Base-by-base conservation (phyloP, 306 rosid genomes). In the Corylus americana region DNA sequence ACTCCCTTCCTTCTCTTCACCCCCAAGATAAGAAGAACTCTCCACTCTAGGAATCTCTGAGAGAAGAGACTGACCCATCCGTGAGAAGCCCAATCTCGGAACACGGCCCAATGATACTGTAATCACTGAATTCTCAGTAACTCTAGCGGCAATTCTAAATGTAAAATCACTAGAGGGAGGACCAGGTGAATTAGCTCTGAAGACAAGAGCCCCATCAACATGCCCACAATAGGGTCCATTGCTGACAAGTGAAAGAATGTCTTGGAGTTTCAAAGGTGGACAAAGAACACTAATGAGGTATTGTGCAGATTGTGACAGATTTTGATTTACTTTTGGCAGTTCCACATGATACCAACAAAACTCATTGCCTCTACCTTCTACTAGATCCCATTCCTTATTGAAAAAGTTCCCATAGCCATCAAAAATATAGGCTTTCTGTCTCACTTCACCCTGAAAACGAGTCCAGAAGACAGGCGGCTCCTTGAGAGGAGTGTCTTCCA, bases 281-380 rank as follows among this genome's bases (percentile, higher is more conserved):
- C 99, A 95, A 59, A 95, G 91, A 83, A 87, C 92, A 51, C 89
- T 89, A 51, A 95, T 95, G 75, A 95, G 87, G 62, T 90, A 86
- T 71, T 93, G 94, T 20, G 98, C 96, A 85, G 94, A 93, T 78
- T 93, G 94, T n/a, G 91, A 82, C 57, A 93, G 82, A 71, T 86
- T 93, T 39, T 89, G 91, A 83, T 90, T 89, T 73, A 87, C 96
- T 78, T 90, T 95, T 2, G 99, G 97, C 71, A 95, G 92, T 70
- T 95, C 98, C n/a, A 90, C 98, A 81, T 95, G 99, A 85, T 95
- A 93, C 99, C 99, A 95, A 82, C 96, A 91, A 76, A 95, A 95
- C 84, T 93, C 97, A 18, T 87, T 88, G 64, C 79, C 92, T 54
- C 85, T 79, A 5, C 94, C 96, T 74, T 91, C 96, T 16, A 74